Base-by-base conservation (phyloP, 169 alveolate species). In the Neospora caninum region DNA sequence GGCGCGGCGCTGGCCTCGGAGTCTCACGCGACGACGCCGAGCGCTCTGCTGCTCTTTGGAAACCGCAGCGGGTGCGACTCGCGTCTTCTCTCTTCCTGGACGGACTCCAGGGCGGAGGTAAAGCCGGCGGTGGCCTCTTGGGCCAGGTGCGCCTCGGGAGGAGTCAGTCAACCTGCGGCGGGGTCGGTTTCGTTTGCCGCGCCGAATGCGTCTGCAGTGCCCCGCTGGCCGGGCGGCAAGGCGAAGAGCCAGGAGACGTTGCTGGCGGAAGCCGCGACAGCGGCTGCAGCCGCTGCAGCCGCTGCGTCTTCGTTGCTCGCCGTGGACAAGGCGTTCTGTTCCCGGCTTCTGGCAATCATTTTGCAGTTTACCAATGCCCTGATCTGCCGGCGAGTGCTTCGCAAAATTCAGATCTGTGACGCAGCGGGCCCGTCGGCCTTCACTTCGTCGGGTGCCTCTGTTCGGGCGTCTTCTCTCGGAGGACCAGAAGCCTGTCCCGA, bases 201-300 rank as follows among this genome's bases (percentile, higher is more conserved):
- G 34, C 31, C 73, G 73, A 9, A 27, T 10, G 73, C 31, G 73
- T 27, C 34, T 22, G 4, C 58, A 49, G 58, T 13, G 58, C 13
- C 73, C 16, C 31, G 73, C n/a, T 16, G 7, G 20, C 31, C 73
- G 31, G 25, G 34, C 16, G 73, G 34, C 34, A 29, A 64, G 73
- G 73, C 34, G 73, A 64, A 64, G 73, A 1, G 73, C 73, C 73
- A 64, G n/a, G 73, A 64, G 31, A 64, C 31, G 16, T 29, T 64
- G 34, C 73, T 64, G 7, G 34, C n/a, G 7, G 73, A 64, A 27
- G 73, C 58, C 82, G 82, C 39, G 45, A 27, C 86, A 18, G n/a
- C 34, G 16, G 89, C 89, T 13, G 67, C 69, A 6, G 89, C 89
- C 25, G 89, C 89, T 13, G 89, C 89, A 31, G 89, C 89, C 25